phyloP scores from a whole-genome alignment of 164 flowering plant species.

The Sextonia rubra region DNA sequence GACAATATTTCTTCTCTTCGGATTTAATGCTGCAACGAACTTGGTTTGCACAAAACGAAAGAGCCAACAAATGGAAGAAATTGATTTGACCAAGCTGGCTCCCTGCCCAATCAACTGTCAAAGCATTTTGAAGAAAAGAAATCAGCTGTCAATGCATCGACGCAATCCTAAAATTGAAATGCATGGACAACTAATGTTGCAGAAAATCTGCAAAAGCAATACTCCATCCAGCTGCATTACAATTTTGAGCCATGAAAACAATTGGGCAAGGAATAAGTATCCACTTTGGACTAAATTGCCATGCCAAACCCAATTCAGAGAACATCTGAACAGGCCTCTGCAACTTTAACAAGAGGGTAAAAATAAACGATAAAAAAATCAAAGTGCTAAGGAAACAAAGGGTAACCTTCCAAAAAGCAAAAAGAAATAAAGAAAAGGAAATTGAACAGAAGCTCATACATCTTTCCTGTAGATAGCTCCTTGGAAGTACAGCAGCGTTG shows the following conservation, averaged over 20 bases:
- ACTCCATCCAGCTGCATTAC: neutral
- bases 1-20: neutral
- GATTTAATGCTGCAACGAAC: neutral
- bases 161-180: no score
- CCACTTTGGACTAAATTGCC: neutral
- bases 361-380: no score
- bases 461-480: conserved; percentile 96
- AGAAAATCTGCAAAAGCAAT: neutral
- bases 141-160: neutral
- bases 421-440: conserved; percentile 14
- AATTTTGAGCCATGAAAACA: neutral
- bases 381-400: neutral
- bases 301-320: neutral
- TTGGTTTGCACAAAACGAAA: no score
- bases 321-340: neutral
- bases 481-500: conserved; percentile 78
- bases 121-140: neutral
- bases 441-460: conserved; percentile 33
- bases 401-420: neutral
- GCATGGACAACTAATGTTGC: neutral
- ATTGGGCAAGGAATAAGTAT: neutral
- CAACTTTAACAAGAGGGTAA: neutral
- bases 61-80: neutral
- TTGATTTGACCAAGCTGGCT: neutral
- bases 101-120: neutral